Evolutionary conservation across 140 eudicot genomes (phyloP).

Genomic region (Cichorium intybus): DNA sequence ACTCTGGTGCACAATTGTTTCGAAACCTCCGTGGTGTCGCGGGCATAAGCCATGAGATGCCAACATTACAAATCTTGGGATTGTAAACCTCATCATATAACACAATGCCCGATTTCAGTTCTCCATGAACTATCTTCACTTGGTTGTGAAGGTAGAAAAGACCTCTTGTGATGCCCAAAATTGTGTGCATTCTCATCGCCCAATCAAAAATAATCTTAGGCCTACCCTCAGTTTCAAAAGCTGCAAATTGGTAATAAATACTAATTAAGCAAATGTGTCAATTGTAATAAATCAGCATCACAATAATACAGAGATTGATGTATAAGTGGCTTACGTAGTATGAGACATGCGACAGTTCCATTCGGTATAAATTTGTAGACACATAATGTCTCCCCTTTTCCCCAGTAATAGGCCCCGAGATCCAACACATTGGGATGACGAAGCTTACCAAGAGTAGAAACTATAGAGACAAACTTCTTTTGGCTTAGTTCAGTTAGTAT

Average conservation of each 20-base stretch:
- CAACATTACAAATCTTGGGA: constrained; percentile 22
- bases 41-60: not conserved
- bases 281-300: not conserved
- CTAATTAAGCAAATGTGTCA: not conserved
- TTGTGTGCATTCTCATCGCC: constrained; percentile 50
- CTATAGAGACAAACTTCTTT: constrained; percentile 41
- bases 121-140: constrained; percentile 37
- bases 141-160: constrained; percentile 39
- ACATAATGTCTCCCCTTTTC: constrained; percentile 52
- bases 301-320: not conserved
- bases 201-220: constrained; percentile 14
- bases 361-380: constrained; percentile 46
- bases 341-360: constrained; percentile 50
- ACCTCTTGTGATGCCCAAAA: constrained; percentile 45
- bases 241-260: constrained; percentile 30
- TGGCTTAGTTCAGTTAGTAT: constrained; percentile 2
- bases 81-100: constrained; percentile 32
- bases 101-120: constrained; percentile 35
- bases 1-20: not conserved
- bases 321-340: constrained; percentile 34
- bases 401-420: constrained; percentile 45
- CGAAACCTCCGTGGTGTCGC: not conserved
- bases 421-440: constrained; percentile 44
- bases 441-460: constrained; percentile 40
- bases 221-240: constrained; percentile 35